A percentile compares a stretch with the other conserved stretches of the same genome.
Conservation (phyloP, 2,329 filamentous ascomycete genomes). For the Pseudocercospora vitis region DNA sequence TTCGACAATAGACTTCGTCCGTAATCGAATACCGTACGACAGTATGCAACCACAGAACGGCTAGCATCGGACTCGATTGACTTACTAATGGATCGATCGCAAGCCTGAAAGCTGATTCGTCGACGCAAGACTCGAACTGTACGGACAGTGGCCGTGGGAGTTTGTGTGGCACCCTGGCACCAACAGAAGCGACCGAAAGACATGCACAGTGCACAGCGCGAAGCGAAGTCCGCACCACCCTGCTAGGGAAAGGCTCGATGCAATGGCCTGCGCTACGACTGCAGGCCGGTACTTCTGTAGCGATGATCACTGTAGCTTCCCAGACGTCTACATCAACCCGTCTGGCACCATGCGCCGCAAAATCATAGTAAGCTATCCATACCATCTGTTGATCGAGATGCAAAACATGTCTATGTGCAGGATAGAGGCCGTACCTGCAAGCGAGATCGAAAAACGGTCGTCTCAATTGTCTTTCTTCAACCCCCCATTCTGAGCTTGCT, state of each 20-base stretch:
- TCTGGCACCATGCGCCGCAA: background rate
- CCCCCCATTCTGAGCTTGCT: conserved; percentile 17
- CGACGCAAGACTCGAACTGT: background rate
- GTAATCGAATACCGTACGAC: too few species aligned
- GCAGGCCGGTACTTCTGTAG: background rate
- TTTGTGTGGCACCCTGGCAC: background rate
- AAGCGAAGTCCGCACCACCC: background rate
- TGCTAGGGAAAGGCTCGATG: background rate
- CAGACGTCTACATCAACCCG: background rate
- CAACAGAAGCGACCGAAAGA: background rate
- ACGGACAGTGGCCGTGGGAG: background rate
- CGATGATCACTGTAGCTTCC: background rate
- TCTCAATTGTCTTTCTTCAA: conserved; percentile 21
- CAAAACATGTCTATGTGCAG: background rate
- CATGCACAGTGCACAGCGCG: background rate
- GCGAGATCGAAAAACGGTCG: background rate
- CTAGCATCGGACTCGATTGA: background rate
- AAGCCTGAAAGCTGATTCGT: background rate
- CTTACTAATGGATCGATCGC: background rate
- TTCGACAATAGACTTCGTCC: too few species aligned
- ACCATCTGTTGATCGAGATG: background rate
- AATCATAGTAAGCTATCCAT: background rate
- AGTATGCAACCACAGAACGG: too few species aligned
- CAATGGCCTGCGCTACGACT: background rate
- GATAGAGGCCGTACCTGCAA: background rate